Evolutionary conservation across 2,329 filamentous ascomycete species (phyloP), one percentile per base, ranked within the genome.

Genomic region (Zymoseptoria brevis): DNA sequence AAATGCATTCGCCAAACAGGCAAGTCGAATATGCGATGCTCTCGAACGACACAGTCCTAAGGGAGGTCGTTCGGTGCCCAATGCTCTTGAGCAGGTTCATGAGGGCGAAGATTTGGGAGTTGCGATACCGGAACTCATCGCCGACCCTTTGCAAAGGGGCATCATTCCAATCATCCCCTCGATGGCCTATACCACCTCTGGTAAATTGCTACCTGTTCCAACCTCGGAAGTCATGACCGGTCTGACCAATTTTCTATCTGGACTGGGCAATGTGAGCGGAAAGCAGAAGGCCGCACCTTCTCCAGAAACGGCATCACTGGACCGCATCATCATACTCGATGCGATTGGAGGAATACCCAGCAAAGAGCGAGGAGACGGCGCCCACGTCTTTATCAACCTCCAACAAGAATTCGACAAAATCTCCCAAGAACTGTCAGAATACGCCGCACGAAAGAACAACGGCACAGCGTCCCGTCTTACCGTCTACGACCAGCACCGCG

Each of bases 301-400:
- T 29, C 13, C 53, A 7, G 53, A 22, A 19, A 35, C 53, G 2
- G 53, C 60, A 1, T 58, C 57, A 0, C 76, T 99, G 5, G 93
- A 97, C 70, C 83, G 93, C 41, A 80, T 99, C 50, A 96, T 99
- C 62, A 78, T 99, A 26, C 80, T 99, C 6, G 94, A 99, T 72
- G 86, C 89, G 0, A 76, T 91, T 0, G 94, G 94, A 2, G 93
- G 91, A 0, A 90, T 92, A 52, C 94, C 94, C 0, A 89, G 60
- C 72, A 81, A 67, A 75, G 80, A 71, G 73, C 82, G 64, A 76
- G 81, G 51, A 76, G 87, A 73, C 66, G 83, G 81, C 55, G 82
- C 88, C 1, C 88, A 94, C 71, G 83, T 94, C 7, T 97, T 96
- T 70, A 83, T 99, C 70, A 99, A 99, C 67, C 81, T 99, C 58